Base-by-base conservation (phyloP, 139 green algal genomes). In the Micromonas commoda region DNA sequence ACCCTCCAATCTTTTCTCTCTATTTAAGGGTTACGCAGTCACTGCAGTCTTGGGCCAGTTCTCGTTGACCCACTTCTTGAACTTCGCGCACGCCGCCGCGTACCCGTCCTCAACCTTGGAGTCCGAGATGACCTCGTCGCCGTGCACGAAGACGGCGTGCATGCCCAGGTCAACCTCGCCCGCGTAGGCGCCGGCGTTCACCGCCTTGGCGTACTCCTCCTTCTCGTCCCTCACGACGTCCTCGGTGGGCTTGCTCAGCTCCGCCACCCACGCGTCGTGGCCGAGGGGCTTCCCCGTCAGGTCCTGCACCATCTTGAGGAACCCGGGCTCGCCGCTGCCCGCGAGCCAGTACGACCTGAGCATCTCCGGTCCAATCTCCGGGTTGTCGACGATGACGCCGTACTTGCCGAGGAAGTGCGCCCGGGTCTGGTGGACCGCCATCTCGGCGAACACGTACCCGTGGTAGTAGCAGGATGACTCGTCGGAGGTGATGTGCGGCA, bases 401-500 rank as follows among this genome's bases (percentile, higher is more conserved):
- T 66, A 73, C 54, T 86, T 90, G 16, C 29, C 33, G 61, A 88
- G 57, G 82, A 95, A 93, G 83, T 92, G 73, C 21, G 81, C 85
- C 0, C 91, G 84, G 9, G 87, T 92, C 77, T 93, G 88, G 66
- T 89, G 82, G 65, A 94, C 90, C 5, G 80, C 63, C 76, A 80
- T 80, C 68, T 80, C 76, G 21, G 82, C 82, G 20, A 84, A 61
- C 1, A 86, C 79, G 53, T 87, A 92, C 33, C 82, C 87, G 54
- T 94, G 90, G 79, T 91, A 95, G 81, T 95, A 95, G 77, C 81
- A 89, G 20, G 57, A 80, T 23, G 69, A 75, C 81, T 95, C 89
- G 73, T 95, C 91, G 5, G 80, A 81, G 32, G 92, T 80, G 57
- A 92, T 91, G 86, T 94, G 90, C 0, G 90, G 90, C 39, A 94